Evolutionary conservation across 2,329 filamentous ascomycete species (phyloP).

Genomic region (Trichoderma sp.): DNA sequence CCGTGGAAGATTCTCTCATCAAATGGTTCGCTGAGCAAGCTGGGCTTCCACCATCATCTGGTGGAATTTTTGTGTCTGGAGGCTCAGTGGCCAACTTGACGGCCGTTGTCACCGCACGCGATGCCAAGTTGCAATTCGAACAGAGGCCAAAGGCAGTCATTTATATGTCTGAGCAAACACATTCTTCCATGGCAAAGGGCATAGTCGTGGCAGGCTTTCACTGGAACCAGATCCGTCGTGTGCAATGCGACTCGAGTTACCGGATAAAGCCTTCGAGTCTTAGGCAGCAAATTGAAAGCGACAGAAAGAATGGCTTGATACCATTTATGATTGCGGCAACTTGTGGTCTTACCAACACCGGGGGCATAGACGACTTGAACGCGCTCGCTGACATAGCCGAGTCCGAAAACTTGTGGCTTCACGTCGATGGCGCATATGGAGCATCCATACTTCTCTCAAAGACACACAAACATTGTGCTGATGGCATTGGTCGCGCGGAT

Average conservation of each 20-base stretch:
- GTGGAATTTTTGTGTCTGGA: conserved; percentile 28
- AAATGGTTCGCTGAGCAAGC: conserved; percentile 25
- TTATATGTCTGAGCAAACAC: conserved; percentile 25
- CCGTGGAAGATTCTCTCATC: conserved; percentile 28
- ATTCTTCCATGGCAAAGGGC: conserved; percentile 23
- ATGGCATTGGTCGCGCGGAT: conserved; percentile 24
- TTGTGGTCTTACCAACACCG: conserved; percentile 24
- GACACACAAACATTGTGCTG: conserved; percentile 14
- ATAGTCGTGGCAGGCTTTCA: conserved; percentile 21
- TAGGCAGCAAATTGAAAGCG: conserved; percentile 8
- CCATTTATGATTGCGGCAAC: conserved; percentile 23
- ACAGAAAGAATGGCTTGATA: conserved; percentile 17
- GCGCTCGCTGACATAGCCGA: conserved; percentile 18
- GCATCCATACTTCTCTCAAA: conserved; percentile 26
- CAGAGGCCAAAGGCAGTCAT: conserved; percentile 20
- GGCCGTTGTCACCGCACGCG: conserved; percentile 26
- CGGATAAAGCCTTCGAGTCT: conserved; percentile 9
- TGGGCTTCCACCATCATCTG: conserved; percentile 23
- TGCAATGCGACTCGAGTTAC: conserved; percentile 18
- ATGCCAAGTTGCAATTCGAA: conserved; percentile 19
- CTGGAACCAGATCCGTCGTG: conserved; percentile 15
- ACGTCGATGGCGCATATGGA: conserved; percentile 29
- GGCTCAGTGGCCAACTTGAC: conserved; percentile 30
- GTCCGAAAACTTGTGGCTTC: conserved; percentile 25
- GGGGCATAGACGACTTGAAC: conserved; percentile 21